Base-by-base conservation (phyloP, 192 early-diverging fungal species). In the Coemansia brasiliensis region DNA sequence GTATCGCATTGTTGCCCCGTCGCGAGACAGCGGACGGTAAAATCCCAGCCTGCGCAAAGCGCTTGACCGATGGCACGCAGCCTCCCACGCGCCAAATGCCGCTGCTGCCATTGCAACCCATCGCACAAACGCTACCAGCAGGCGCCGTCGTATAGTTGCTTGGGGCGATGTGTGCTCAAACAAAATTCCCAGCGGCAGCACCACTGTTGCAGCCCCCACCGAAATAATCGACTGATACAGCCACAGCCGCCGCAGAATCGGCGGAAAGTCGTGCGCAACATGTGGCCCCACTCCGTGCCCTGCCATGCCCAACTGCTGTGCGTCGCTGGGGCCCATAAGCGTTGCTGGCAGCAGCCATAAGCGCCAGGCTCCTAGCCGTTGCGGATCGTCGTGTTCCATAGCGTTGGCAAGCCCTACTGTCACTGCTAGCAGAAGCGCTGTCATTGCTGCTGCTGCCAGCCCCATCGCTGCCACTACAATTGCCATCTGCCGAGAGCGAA, bases 321-420 rank as follows among this genome's bases (percentile, higher is more conserved):
- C 16, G 39, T 59, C 67, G 37, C 62, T 62, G 2, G 74, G 74
- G 24, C 44, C 57, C 9, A 69, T 41, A 27, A 77, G 74, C 16
- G 74, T 70, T 21, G 55, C 40, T 20, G 74, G 74, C 56, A 77
- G 53, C 55, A 77, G 60, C 74, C 74, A 77, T 4, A 64, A 66
- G 40, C 74, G 74, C 74, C 74, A 77, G 7, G 67, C 62, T 17
- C 39, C 56, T 32, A 52, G 51, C 4, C 45, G 42, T 20, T 40
- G 61, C 12, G 63, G 59, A 12, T 67, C 67, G 26, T 63, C 73
- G 35, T 70, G 67, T 38, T 77, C 74, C 74, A 77, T 77, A 5
- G 66, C 67, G 32, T 77, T 77, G 29, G 74, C 66, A 35, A 77
- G 60, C 5, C 63, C 67, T 1, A 77, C 67, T 2, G 74, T 77